Percentiles rank a stretch among this genome's conserved stretches.
These are phyloP conservation scores for Fraxinus floribunda DNA, from an alignment of 305 asterid genomes.

Conservation along the genomic window DNA sequence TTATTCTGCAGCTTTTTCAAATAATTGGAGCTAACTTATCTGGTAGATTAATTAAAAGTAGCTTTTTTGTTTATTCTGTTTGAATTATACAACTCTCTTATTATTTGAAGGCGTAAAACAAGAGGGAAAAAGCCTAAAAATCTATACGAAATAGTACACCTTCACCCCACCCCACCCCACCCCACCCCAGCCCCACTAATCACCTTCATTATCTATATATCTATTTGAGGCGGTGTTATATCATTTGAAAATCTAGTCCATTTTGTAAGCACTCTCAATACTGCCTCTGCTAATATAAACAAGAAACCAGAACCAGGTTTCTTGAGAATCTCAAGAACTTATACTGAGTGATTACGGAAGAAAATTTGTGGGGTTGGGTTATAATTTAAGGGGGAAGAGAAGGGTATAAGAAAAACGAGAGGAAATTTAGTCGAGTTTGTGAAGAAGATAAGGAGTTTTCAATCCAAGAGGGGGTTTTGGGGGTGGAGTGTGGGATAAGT, in stretches of 20 bases:
- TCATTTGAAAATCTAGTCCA: constrained; percentile 15
- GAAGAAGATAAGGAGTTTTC: constrained; percentile 7
- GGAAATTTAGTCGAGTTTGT: not conserved
- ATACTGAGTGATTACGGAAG: not conserved
- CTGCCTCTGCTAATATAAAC: not conserved
- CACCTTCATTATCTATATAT: constrained; percentile 13
- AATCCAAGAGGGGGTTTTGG: constrained; percentile 51
- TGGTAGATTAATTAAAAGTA: not conserved
- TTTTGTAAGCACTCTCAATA: not conserved
- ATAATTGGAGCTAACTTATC: not conserved
- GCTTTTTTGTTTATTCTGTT: not conserved
- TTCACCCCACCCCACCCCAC: not conserved
- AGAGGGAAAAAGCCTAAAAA: not conserved
- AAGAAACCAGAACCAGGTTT: constrained; percentile 9
- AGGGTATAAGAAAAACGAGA: not conserved
- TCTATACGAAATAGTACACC: not conserved
- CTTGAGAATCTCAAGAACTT: not conserved
- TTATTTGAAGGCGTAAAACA: not conserved
- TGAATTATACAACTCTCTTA: not conserved
- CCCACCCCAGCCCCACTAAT: not conserved
- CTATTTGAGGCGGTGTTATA: constrained; percentile 4
- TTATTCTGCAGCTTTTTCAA: not conserved
- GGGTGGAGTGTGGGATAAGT: constrained; percentile 58
- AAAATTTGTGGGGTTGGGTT: not conserved
- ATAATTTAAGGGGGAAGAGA: not conserved